Base-by-base conservation (phyloP, 2,329 filamentous ascomycete genomes). In the Diplocarpon rosae region DNA sequence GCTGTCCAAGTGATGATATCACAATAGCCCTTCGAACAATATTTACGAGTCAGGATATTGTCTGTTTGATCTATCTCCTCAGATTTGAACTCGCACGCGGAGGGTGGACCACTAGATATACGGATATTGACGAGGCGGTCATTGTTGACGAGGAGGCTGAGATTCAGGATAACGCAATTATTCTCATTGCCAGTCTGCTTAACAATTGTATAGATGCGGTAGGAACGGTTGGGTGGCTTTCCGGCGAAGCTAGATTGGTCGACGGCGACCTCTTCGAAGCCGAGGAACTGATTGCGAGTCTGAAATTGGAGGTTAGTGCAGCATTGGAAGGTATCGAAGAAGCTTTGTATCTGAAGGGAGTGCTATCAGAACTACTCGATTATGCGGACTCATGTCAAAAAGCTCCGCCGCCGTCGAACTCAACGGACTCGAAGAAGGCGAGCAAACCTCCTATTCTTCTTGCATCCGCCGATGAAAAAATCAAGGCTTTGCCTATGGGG, bases 191-290 rank as follows among this genome's bases (percentile, higher is more conserved):
- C 13, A 78, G 81, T 52, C 69, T 90, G 3, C 70, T 89, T 27
- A 78, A 78, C 51, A 78, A 79, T 56, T 85, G 83, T 49, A 70
- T 90, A 35, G 85, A 90, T 62, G 79, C 85, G 0, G 74, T 90
- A 13, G 84, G 83, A 1, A 72, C 80, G 9, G 77, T 78, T 43
- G 84, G 84, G 15, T 89, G 84, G 83, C 69, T 89, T 44, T 66
- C 77, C 28, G 78, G 80, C 51, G 76, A 76, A 52, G 66, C 70
- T 37, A 64, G 75, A 57, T 61, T 71, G 5, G 65, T 66, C 36
- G 60, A 43, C 36, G 68, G 69, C 24, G 69, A 73, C 47, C 64
- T 70, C 3, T 59, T 54, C 10, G 73, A 78, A 35, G 70, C 74
- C 1, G 73, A 77, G 33, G 77, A 83, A 52, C 75, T 87, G 45